Percentiles rank a stretch among this genome's conserved stretches.
These are phyloP conservation scores for Macaranga tanarius DNA, from an alignment of 441 rosid species.

Conservation along the genomic window DNA sequence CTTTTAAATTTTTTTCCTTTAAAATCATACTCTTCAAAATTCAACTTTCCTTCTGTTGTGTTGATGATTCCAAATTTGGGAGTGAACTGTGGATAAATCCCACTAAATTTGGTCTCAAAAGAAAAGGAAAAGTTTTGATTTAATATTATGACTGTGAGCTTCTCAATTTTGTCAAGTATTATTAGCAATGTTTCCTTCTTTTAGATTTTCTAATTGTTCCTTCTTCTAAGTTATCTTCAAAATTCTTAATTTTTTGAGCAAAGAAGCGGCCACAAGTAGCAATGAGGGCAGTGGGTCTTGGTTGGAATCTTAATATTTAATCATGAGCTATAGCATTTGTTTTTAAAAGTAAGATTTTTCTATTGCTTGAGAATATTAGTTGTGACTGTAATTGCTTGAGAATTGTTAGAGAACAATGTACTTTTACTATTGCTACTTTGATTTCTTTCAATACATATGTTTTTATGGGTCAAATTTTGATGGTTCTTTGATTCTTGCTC, in stretches of 20 bases:
- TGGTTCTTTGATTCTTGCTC: no score
- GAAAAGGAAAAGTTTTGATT: slow-evolving; percentile 31
- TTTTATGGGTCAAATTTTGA: no score
- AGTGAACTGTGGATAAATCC: slow-evolving; percentile 30
- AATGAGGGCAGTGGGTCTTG: slow-evolving; percentile 3
- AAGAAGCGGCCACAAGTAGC: background rate
- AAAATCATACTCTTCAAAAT: background rate
- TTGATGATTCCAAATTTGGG: slow-evolving; percentile 40
- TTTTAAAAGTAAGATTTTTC: no score
- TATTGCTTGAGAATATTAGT: no score
- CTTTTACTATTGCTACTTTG: no score
- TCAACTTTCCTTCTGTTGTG: background rate
- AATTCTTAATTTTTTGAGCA: slow-evolving; percentile 6
- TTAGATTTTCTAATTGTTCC: slow-evolving; percentile 23
- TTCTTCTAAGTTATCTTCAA: background rate
- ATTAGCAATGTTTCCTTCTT: slow-evolving; percentile 33
- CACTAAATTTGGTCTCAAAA: slow-evolving; percentile 31
- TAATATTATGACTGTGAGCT: slow-evolving; percentile 1
- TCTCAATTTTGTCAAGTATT: slow-evolving; percentile 24
- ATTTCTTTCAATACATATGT: no score
- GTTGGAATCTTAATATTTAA: slow-evolving; percentile 13
- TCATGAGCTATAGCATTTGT: no score
- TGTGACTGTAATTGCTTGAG: no score
- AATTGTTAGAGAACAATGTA: no score
- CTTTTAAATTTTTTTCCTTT: background rate